phyloP scores from a whole-genome alignment of 1,284 basidiomycete genomes.

The Ustilago tritici region DNA sequence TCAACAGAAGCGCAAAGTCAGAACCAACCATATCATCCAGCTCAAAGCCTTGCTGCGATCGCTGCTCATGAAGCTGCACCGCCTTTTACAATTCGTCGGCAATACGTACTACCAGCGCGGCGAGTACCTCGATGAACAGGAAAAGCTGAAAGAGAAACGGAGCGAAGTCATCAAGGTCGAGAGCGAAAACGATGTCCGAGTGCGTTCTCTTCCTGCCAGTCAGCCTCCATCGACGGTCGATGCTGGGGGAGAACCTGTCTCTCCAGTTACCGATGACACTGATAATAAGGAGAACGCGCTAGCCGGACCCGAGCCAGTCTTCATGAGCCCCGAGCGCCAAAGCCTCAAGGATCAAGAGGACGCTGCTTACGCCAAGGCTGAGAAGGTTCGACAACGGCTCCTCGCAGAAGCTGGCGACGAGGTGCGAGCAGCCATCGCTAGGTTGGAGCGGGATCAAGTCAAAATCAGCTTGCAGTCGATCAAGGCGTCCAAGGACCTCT shows the following conservation, averaged over 20 bases:
- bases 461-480: conserved; percentile 6
- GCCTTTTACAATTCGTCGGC: conserved; percentile 59
- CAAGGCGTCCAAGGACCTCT: conserved; percentile 18
- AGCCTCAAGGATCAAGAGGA: conserved; percentile 52
- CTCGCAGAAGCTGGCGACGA: conserved; percentile 50
- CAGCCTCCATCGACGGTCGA: neutral
- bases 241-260: neutral
- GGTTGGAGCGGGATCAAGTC: conserved; percentile 18
- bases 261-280: neutral
- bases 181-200: neutral
- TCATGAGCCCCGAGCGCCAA: conserved; percentile 35
- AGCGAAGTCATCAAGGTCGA: neutral
- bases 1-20: conserved; percentile 29
- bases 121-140: conserved; percentile 41
- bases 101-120: conserved; percentile 64
- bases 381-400: conserved; percentile 57
- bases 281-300: neutral
- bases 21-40: conserved; percentile 33
- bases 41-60: conserved; percentile 45
- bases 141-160: neutral
- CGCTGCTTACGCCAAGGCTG: conserved; percentile 56
- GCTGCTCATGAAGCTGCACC: conserved; percentile 58
- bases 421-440: conserved; percentile 41
- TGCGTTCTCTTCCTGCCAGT: neutral
- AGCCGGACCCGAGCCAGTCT: neutral